These are phyloP conservation scores for Komagataella populi DNA, from an alignment of 805 yeast species.

Conservation along the genomic window DNA sequence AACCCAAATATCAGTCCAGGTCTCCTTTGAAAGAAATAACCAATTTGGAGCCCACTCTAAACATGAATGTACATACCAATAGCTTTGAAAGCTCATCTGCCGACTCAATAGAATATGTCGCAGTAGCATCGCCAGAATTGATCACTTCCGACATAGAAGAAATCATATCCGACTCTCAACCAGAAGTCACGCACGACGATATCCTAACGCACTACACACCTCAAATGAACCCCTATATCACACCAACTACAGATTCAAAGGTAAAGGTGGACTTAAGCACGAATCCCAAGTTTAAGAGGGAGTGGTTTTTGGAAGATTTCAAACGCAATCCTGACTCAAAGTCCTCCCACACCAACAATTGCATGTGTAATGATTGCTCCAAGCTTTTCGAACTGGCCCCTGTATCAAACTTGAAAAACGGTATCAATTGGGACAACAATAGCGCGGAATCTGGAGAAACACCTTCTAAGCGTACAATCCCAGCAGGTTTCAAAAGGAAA, in stretches of 20 bases:
- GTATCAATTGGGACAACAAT: not conserved
- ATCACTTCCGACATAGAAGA: not conserved
- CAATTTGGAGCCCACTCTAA: not conserved
- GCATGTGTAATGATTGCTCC: conserved; percentile 1
- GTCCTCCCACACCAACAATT: not conserved
- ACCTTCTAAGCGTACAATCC: not conserved
- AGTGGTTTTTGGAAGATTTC: conserved; percentile 24
- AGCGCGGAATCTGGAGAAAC: not conserved
- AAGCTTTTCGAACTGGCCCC: not conserved
- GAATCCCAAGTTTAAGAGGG: conserved; percentile 12
- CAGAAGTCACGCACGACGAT: not conserved
- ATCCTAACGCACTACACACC: not conserved
- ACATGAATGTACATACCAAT: not conserved
- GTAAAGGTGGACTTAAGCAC: conserved; percentile 10
- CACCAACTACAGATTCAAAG: not conserved
- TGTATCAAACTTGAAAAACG: not conserved
- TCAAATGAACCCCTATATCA: not conserved
- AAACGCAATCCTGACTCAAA: conserved; percentile 12
- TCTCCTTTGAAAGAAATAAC: not conserved
- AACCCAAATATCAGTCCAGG: not conserved
- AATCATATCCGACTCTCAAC: not conserved
- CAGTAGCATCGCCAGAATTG: not conserved
- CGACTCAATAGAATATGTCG: not conserved
- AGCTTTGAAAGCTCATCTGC: not conserved
- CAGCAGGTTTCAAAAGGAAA: not conserved